Conservation (phyloP, 352 stramenopile genomes). For the Globisporangium takayamanum region DNA sequence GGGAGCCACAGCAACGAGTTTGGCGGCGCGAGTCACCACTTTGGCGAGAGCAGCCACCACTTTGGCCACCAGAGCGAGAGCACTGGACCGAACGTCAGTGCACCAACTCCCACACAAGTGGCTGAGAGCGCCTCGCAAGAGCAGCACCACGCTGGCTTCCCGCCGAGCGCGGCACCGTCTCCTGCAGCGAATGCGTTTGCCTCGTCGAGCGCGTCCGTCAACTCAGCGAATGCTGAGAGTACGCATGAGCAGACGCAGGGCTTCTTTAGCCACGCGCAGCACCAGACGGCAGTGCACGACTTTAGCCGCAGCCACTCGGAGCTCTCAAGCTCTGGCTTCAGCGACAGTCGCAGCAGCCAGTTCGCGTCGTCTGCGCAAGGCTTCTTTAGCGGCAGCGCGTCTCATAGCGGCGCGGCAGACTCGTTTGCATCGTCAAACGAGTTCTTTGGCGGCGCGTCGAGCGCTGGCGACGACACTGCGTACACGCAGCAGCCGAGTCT, state of each 20-base stretch:
- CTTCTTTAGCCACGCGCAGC: slow-evolving; percentile 4
- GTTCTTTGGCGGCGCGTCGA: slow-evolving; percentile 16
- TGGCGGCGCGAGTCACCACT: not conserved
- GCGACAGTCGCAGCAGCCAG: slow-evolving; percentile 6
- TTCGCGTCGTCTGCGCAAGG: slow-evolving; percentile 6
- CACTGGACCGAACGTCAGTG: not conserved
- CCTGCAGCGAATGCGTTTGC: not conserved
- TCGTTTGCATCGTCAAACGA: slow-evolving; percentile 16
- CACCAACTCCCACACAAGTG: not conserved
- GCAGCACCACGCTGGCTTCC: slow-evolving; percentile 6
- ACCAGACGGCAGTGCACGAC: not conserved
- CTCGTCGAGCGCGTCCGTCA: not conserved
- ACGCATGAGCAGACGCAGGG: slow-evolving; percentile 1
- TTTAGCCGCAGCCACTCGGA: slow-evolving; percentile 5
- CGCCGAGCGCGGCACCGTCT: not conserved
- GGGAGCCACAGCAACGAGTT: slow-evolving; percentile 1
- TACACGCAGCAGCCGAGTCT: slow-evolving; percentile 22
- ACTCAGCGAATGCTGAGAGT: not conserved
- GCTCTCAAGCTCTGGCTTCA: slow-evolving; percentile 10
- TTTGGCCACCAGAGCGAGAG: not conserved
- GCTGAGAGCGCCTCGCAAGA: not conserved
- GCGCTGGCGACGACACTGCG: not conserved
- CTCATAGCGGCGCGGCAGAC: not conserved
- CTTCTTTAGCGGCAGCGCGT: slow-evolving; percentile 7
- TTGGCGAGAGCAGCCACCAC: slow-evolving; percentile 1